Conservation (phyloP, 176 grass and related monocot genomes). For the Ananas comosus region DNA sequence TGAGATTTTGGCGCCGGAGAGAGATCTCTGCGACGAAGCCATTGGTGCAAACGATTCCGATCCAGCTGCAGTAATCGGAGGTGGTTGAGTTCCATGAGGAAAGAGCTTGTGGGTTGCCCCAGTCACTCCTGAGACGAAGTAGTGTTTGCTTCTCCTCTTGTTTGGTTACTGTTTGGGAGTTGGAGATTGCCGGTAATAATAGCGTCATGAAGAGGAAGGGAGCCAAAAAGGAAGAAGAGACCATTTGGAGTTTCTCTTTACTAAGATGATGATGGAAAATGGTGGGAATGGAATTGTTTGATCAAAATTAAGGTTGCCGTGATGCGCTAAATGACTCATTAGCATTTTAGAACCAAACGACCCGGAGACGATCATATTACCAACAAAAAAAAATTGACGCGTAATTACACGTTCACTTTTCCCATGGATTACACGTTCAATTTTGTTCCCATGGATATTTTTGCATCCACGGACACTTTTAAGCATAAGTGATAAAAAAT, state of each 20-base stretch:
- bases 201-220: not conserved
- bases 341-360: too few relatives aligned
- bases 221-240: not conserved
- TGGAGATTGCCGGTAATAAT: not conserved
- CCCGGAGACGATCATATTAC: too few relatives aligned
- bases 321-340: too few relatives aligned
- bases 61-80: slow-evolving; percentile 2
- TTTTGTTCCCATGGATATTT: too few relatives aligned
- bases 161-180: not conserved
- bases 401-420: too few relatives aligned
- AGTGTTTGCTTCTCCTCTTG: not conserved
- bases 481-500: too few relatives aligned
- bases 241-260: not conserved
- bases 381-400: too few relatives aligned
- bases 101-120: not conserved
- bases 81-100: not conserved
- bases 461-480: too few relatives aligned
- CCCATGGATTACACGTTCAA: too few relatives aligned
- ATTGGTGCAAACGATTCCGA: not conserved
- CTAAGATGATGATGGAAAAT: not conserved
- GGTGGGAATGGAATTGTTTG: not conserved
- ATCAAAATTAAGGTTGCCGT: too few relatives aligned
- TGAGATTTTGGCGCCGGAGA: not conserved
- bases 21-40: not conserved
- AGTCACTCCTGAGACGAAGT: not conserved